Percentiles rank a stretch among this genome's conserved stretches.
These are phyloP conservation scores for Hygrophila difformis DNA, from an alignment of 257 asterid species.

Conservation along the genomic window DNA sequence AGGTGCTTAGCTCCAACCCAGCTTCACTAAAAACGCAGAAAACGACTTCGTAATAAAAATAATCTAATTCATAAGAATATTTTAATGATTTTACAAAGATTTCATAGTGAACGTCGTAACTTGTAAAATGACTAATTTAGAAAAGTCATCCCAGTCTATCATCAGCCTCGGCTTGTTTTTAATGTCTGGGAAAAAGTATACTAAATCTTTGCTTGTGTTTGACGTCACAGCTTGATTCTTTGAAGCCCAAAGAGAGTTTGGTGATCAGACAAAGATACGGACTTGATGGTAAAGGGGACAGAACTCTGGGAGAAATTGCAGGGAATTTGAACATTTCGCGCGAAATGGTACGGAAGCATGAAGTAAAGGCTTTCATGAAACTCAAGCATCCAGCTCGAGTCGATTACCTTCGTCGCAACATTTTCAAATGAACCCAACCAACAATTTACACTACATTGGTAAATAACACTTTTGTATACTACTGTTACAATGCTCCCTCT, in stretches of 20 bases:
- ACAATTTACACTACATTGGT: too few species aligned
- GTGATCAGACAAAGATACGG: constrained; percentile 93
- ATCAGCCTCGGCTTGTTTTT: too few species aligned
- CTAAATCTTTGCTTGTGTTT: constrained; percentile 4
- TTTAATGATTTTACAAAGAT: too few species aligned
- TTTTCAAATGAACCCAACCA: constrained; percentile 39
- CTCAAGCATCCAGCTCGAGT: constrained; percentile 92
- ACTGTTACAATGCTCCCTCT: too few species aligned
- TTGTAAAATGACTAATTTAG: too few species aligned
- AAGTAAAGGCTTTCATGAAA: constrained; percentile 85
- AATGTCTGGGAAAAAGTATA: neutral
- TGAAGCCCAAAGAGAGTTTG: constrained; percentile 94
- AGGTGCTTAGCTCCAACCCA: too few species aligned
- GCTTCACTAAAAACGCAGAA: too few species aligned
- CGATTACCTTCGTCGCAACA: constrained; percentile 69
- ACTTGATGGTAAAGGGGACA: constrained; percentile 84
- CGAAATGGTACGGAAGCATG: constrained; percentile 95
- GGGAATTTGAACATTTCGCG: constrained; percentile 85
- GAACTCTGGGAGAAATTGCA: constrained; percentile 92
- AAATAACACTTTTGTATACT: constrained; percentile 7
- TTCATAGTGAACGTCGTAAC: too few species aligned
- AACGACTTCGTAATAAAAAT: too few species aligned
- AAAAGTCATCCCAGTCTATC: too few species aligned
- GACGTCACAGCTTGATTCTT: constrained; percentile 86
- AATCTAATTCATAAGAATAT: too few species aligned